Conservation (phyloP, 805 yeast species). For the Ogataea naganishii region DNA sequence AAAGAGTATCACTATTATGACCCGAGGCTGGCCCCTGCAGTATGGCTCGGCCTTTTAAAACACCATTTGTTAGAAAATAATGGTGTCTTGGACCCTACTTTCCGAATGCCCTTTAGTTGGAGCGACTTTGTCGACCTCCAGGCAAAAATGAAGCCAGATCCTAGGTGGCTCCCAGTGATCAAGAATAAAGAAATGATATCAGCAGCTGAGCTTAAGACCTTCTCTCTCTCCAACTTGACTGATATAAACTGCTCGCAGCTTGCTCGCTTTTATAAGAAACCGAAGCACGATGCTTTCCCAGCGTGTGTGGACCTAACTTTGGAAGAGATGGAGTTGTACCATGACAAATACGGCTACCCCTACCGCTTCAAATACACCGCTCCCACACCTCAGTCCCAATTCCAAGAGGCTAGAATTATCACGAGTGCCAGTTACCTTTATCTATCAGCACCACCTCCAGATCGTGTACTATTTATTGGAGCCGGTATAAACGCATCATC, state of each 20-base stretch:
- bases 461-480: slow-evolving; percentile 23
- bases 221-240: no score
- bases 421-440: slow-evolving; percentile 24
- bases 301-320: no score
- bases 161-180: no score
- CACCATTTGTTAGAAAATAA: slow-evolving; percentile 9
- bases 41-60: slow-evolving; percentile 15
- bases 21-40: slow-evolving; percentile 23
- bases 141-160: slow-evolving; percentile 9
- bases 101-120: slow-evolving; percentile 26
- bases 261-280: no score
- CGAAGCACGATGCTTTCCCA: no score
- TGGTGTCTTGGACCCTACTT: slow-evolving; percentile 13
- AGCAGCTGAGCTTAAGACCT: no score
- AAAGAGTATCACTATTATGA: slow-evolving; percentile 13
- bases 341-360: no score
- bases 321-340: no score
- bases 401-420: slow-evolving; percentile 17
- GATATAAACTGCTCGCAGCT: no score
- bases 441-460: slow-evolving; percentile 19
- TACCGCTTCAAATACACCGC: slow-evolving; percentile 11
- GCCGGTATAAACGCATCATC: slow-evolving; percentile 15
- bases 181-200: no score
- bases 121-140: slow-evolving; percentile 19
- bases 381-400: slow-evolving; percentile 8